Conservation (phyloP, 805 yeast species). For the Sporopachydermia quercuum region DNA sequence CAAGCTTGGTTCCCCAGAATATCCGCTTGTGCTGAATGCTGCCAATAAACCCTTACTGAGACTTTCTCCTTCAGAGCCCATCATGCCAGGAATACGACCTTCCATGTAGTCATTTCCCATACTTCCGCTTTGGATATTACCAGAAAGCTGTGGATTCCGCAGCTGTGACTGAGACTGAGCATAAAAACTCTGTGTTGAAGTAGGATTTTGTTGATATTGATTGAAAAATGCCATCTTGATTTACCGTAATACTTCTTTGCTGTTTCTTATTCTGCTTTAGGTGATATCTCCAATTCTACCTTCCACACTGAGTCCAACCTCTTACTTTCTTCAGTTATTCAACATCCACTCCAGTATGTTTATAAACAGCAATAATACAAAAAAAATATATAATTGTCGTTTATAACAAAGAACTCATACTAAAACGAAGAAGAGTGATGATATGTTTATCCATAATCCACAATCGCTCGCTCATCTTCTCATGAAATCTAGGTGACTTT, state of each 20-base stretch:
- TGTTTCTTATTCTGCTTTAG: constrained; percentile 10
- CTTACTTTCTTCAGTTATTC: too few species aligned
- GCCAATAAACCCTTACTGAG: constrained; percentile 71
- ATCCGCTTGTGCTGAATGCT: constrained; percentile 86
- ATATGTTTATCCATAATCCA: too few species aligned
- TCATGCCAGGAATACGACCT: not conserved
- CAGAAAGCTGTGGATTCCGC: constrained; percentile 16
- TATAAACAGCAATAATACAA: too few species aligned
- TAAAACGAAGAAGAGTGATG: too few species aligned
- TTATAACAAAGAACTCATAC: too few species aligned
- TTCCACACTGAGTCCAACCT: too few species aligned
- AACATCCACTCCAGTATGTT: too few species aligned
- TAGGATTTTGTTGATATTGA: constrained; percentile 7
- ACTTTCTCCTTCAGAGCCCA: constrained; percentile 21
- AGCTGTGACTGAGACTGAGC: constrained; percentile 13
- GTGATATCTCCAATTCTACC: not conserved
- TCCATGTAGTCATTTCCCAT: not conserved
- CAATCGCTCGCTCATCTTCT: too few species aligned
- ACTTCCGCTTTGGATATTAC: constrained; percentile 1
- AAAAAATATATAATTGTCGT: too few species aligned
- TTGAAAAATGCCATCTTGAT: constrained; percentile 11
- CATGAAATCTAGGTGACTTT: too few species aligned
- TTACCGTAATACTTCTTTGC: constrained; percentile 25
- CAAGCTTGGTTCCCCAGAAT: constrained; percentile 88
- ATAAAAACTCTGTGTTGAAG: constrained; percentile 14